phyloP scores from a whole-genome alignment of 2,329 filamentous ascomycete genomes.

The Trichoderma koningiopsis region DNA sequence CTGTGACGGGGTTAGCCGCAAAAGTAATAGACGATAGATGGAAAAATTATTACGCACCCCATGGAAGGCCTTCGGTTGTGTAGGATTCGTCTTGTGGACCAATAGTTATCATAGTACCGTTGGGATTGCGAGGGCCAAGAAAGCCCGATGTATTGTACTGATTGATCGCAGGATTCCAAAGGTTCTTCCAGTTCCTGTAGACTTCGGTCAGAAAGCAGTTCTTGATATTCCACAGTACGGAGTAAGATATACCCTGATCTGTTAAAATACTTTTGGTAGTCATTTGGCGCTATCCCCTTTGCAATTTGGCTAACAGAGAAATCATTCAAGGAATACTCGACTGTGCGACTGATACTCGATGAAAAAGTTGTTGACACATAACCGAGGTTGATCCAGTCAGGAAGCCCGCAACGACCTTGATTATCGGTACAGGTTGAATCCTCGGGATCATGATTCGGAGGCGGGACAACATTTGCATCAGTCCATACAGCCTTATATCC shows the following conservation, averaged over 20 bases:
- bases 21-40: conserved; percentile 39
- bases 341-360: conserved; percentile 55
- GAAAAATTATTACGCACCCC: background rate
- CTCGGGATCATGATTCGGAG: conserved; percentile 51
- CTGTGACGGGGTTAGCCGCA: conserved; percentile 50
- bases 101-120: conserved; percentile 18
- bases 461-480: conserved; percentile 56
- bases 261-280: conserved; percentile 52
- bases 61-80: conserved; percentile 19
- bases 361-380: conserved; percentile 58
- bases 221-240: background rate
- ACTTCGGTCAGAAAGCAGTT: background rate
- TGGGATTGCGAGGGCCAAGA: conserved; percentile 14
- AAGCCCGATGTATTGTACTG: conserved; percentile 42
- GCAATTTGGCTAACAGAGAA: conserved; percentile 49
- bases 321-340: conserved; percentile 62
- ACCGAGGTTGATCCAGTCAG: conserved; percentile 59
- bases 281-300: conserved; percentile 49
- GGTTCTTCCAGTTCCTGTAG: conserved; percentile 57
- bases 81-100: conserved; percentile 9
- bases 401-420: conserved; percentile 59
- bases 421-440: conserved; percentile 53
- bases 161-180: conserved; percentile 53
- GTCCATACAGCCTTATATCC: conserved; percentile 57
- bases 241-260: conserved; percentile 20